phyloP scores from a whole-genome alignment of 768 basidiomycete species.

The Amanita exitialis region DNA sequence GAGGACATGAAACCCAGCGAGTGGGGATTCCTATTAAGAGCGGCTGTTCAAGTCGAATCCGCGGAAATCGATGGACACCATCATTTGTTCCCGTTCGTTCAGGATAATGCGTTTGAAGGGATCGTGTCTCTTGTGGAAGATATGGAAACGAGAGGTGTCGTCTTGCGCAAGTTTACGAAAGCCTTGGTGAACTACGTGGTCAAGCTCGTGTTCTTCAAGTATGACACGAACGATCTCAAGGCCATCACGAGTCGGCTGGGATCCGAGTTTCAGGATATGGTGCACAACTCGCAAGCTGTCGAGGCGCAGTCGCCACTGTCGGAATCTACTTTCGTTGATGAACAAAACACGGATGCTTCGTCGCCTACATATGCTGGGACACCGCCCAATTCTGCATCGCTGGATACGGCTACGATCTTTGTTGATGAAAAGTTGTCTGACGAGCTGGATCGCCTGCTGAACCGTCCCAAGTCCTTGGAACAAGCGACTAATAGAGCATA shows the following conservation, averaged over 20 bases:
- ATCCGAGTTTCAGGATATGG: not conserved
- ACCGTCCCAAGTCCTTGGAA: constrained; percentile 7
- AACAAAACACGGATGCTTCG: not conserved
- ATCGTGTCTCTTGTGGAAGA: constrained; percentile 33
- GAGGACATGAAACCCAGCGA: constrained; percentile 26
- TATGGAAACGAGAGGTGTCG: constrained; percentile 22
- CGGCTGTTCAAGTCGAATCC: constrained; percentile 26
- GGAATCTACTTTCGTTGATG: not conserved
- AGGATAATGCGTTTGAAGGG: constrained; percentile 25
- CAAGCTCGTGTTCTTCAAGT: constrained; percentile 7
- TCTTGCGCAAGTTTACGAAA: constrained; percentile 18
- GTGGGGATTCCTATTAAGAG: constrained; percentile 36
- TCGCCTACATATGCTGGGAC: not conserved
- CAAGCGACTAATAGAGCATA: constrained; percentile 33
- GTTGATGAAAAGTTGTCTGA: not conserved
- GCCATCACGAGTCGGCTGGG: constrained; percentile 4
- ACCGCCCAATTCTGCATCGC: not conserved
- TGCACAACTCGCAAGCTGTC: too few species aligned
- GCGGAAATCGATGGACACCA: constrained; percentile 17
- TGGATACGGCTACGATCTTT: not conserved
- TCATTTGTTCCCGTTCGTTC: constrained; percentile 9
- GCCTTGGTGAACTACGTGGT: constrained; percentile 18
- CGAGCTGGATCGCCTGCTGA: not conserved
- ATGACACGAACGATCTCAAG: not conserved
- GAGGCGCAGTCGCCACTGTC: not conserved